These are phyloP conservation scores for Melaleuca quinquenervia DNA, from an alignment of 345 rosid species.

Conservation along the genomic window DNA sequence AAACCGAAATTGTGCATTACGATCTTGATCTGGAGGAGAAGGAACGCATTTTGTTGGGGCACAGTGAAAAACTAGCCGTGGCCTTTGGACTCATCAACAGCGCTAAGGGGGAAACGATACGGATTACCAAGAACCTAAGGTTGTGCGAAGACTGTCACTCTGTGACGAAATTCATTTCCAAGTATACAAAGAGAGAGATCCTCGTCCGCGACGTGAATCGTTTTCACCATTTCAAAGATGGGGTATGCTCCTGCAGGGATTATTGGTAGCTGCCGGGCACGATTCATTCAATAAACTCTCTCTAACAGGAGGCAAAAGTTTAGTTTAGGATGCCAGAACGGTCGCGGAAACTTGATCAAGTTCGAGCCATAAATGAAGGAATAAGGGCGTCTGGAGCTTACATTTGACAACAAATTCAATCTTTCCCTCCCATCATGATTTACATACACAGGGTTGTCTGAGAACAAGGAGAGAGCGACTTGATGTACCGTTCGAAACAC, in stretches of 20 bases:
- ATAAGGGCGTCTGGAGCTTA: neutral
- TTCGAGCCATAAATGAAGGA: neutral
- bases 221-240: conserved; percentile 67
- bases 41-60: conserved; percentile 73
- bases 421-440: neutral
- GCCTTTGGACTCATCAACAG: conserved; percentile 77
- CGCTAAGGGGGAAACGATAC: conserved; percentile 47
- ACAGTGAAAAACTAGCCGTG: conserved; percentile 79
- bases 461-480: neutral
- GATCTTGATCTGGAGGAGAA: conserved; percentile 68
- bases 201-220: conserved; percentile 82
- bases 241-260: conserved; percentile 84
- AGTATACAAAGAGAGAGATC: conserved; percentile 60
- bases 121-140: conserved; percentile 80
- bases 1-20: conserved; percentile 72
- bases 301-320: neutral
- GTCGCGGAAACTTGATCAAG: neutral
- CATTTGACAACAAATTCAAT: neutral
- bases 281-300: neutral
- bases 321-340: neutral
- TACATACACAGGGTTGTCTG: neutral
- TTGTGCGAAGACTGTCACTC: conserved; percentile 86
- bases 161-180: conserved; percentile 71
- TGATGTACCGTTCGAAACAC: neutral
- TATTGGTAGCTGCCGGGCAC: conserved; percentile 37